Base-by-base conservation (phyloP, 768 basidiomycete species). In the Russula sp. region DNA sequence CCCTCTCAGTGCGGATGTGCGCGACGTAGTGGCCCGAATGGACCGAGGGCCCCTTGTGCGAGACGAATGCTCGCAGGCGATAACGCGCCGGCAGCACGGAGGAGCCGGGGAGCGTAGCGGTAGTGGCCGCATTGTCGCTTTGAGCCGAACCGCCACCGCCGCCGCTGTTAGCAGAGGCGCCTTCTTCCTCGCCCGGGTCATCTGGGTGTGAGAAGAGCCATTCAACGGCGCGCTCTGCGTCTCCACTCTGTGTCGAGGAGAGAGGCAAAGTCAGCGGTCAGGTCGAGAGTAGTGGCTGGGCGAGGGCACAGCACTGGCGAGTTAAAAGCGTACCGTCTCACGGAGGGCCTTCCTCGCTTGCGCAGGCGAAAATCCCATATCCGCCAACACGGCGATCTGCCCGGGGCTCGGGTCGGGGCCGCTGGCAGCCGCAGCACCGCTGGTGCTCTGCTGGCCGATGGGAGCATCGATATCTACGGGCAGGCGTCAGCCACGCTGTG, bases 141-240 rank as follows among this genome's bases (percentile, higher is more conserved):
- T 22, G 18, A 2, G 37, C 35, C 7, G 20, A 3, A 27, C 14
- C 53, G n/a, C 11, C n/a, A 2, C 40, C 44, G n/a, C 13, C 20
- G 1, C 37, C 22, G 13, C 45, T 2, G 13, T 45, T 7, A 16
- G 40, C 14, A 11, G 40, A 14, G 14, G 47, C 18, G n/a, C 45
- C 35, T 9, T 58, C 7, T 16, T 80, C 80, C 68, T 93, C 88
- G 9, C 91, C 92, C 1, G 73, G 80, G 68, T 96, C 95, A 56
- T 91, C 94, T 0, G 94, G 89, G 70, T 98, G 93, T 62, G 82
- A 91, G 78, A 98, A 98, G 22, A 98, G 76, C 96, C 96, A 98
- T 70, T 98, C 96, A 3, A 98, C 84, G 0, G 96, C 95, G 27
- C 92, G 85, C 68, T 95, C 94, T 0, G 83, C 74, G 69, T 91